Conservation (phyloP, 2,329 filamentous ascomycete species). For the Fusarium verrucosum region DNA sequence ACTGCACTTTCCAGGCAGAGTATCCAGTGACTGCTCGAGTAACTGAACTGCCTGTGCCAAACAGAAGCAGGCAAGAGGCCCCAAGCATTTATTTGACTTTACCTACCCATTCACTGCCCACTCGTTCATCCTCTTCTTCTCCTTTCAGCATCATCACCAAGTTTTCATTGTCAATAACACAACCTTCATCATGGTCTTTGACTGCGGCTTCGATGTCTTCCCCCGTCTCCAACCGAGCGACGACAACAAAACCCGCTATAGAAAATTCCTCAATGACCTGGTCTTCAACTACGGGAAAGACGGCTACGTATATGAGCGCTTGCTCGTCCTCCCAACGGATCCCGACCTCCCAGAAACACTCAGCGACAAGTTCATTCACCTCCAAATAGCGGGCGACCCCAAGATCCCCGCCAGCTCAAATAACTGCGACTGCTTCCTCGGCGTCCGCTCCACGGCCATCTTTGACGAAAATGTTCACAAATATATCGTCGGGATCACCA, state of each 20-base stretch:
- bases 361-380: background rate
- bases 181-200: background rate
- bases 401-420: background rate
- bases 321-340: background rate
- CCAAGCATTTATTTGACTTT: background rate
- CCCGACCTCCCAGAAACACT: background rate
- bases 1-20: too few species aligned
- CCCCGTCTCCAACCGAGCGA: background rate
- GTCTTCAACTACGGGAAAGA: background rate
- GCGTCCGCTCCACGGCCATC: constrained; percentile 1
- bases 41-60: background rate
- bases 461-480: background rate
- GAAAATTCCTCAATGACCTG: background rate
- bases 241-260: background rate
- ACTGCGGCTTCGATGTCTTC: constrained; percentile 17
- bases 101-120: too few species aligned
- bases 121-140: background rate
- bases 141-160: background rate
- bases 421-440: constrained; percentile 2
- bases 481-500: background rate
- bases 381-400: background rate
- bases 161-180: too few species aligned
- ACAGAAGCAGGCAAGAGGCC: background rate
- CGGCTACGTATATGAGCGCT: too few species aligned
- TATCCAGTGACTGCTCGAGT: too few species aligned